Conservation (phyloP, 2,329 filamentous ascomycete genomes). For the Calonectria fujianensis region DNA sequence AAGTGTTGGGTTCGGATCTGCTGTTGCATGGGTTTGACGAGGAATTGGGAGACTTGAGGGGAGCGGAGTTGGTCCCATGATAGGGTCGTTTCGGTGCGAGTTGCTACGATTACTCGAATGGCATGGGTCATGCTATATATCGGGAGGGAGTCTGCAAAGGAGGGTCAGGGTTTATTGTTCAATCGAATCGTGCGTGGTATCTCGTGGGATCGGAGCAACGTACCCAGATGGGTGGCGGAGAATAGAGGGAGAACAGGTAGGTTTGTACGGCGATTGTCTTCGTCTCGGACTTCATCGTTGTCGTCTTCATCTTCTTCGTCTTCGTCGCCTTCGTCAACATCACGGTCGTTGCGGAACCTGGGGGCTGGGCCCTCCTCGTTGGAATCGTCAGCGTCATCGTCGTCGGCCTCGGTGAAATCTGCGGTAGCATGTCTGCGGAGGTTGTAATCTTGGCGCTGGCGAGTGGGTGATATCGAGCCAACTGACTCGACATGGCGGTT, state of each 20-base stretch:
- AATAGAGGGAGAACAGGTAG: constrained; percentile 82
- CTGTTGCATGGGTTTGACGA: constrained; percentile 96
- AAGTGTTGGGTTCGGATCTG: constrained; percentile 90
- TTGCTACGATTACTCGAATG: constrained; percentile 88
- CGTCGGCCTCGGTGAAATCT: constrained; percentile 79
- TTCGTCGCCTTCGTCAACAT: constrained; percentile 65
- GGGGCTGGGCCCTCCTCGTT: constrained; percentile 59
- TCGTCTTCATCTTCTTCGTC: constrained; percentile 69
- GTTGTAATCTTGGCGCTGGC: constrained; percentile 53
- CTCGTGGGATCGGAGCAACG: constrained; percentile 24
- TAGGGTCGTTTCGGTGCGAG: constrained; percentile 92
- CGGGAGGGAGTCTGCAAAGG: constrained; percentile 82
- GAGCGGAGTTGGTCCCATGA: constrained; percentile 96
- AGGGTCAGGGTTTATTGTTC: constrained; percentile 34
- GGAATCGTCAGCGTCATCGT: constrained; percentile 68
- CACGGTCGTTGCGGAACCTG: constrained; percentile 48
- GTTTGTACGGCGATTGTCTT: constrained; percentile 52
- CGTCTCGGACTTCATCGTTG: constrained; percentile 66
- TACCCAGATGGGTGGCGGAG: constrained; percentile 85
- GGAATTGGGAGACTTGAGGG: constrained; percentile 96
- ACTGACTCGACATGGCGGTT: constrained; percentile 55
- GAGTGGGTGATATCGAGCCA: constrained; percentile 58
- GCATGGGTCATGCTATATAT: constrained; percentile 94
- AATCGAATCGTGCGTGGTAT: constrained; percentile 2
- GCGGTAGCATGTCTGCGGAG: constrained; percentile 73